These are phyloP conservation scores for Xanthoconium stramineum DNA, from an alignment of 768 basidiomycete genomes.

Conservation along the genomic window DNA sequence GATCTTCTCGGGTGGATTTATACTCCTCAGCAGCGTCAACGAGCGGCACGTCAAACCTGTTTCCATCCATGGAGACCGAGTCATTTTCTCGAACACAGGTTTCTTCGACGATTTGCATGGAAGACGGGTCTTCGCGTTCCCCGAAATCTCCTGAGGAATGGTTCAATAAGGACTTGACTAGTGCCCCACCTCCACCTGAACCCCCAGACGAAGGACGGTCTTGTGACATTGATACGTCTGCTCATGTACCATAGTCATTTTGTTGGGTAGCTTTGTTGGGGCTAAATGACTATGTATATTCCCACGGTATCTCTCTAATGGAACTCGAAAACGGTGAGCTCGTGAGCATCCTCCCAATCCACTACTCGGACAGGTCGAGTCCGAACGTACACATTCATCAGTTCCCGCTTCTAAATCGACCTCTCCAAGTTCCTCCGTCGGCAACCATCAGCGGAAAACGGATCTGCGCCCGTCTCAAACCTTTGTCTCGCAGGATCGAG, in stretches of 20 bases:
- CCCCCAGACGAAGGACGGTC: slow-evolving; percentile 4
- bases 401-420: slow-evolving; percentile 71
- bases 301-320: slow-evolving; percentile 19
- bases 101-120: slow-evolving; percentile 5
- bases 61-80: slow-evolving; percentile 9
- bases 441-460: slow-evolving; percentile 70
- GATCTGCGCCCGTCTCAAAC: slow-evolving; percentile 71
- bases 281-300: slow-evolving; percentile 2
- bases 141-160: slow-evolving; percentile 2
- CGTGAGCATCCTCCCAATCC: slow-evolving; percentile 67
- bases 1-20: slow-evolving; percentile 8
- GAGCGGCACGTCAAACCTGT: slow-evolving; percentile 12
- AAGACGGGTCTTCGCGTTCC: slow-evolving; percentile 1
- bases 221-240: slow-evolving; percentile 2
- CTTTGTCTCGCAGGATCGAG: slow-evolving; percentile 59
- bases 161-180: slow-evolving; percentile 4
- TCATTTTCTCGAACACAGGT: slow-evolving; percentile 3
- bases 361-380: slow-evolving; percentile 57
- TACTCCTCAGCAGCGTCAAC: slow-evolving; percentile 13
- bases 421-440: slow-evolving; percentile 75
- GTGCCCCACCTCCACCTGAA: slow-evolving; percentile 1
- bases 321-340: slow-evolving; percentile 51
- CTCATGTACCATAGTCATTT: background rate
- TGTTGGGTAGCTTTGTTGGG: background rate
- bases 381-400: slow-evolving; percentile 77